Percentiles rank a stretch among this genome's conserved stretches.
Evolutionary conservation across 495 filamentous ascomycete species (phyloP).

Genomic region (Hypoxylon perforatum): DNA sequence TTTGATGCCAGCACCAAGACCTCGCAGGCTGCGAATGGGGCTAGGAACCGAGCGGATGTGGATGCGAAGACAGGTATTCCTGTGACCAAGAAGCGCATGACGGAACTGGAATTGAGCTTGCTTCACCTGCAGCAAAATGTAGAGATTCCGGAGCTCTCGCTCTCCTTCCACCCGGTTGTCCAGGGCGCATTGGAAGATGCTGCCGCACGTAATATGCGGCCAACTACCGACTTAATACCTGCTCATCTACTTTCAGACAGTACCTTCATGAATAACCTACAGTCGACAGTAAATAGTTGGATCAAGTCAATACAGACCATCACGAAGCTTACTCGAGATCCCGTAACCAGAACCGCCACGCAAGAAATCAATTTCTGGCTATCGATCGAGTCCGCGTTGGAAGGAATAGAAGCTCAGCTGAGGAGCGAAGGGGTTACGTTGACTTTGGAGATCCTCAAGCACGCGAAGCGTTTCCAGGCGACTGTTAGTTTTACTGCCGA

Average conservation of each 20-base stretch:
- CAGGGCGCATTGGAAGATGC: conserved; percentile 85
- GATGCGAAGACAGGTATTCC: conserved; percentile 94
- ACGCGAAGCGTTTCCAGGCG: conserved; percentile 96
- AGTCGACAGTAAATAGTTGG: conserved; percentile 94
- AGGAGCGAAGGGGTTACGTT: conserved; percentile 88
- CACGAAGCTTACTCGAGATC: conserved; percentile 91
- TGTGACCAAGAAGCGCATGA: conserved; percentile 94
- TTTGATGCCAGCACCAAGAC: conserved; percentile 93
- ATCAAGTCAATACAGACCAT: conserved; percentile 98
- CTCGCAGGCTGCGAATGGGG: conserved; percentile 73
- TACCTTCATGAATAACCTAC: conserved; percentile 90
- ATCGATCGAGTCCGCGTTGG: conserved; percentile 90
- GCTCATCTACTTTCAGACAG: conserved; percentile 78
- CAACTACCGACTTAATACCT: conserved; percentile 81
- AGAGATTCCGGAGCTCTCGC: conserved; percentile 89
- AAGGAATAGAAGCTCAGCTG: conserved; percentile 88
- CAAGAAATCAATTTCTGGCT: conserved; percentile 99
- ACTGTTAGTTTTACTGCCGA: conserved; percentile 96
- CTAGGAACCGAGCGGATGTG: conserved; percentile 77
- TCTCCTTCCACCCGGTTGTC: conserved; percentile 87
- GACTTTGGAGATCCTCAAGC: conserved; percentile 91
- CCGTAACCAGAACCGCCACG: conserved; percentile 85
- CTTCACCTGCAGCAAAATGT: conserved; percentile 95
- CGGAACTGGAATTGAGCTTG: conserved; percentile 89
- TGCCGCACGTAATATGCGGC: conserved; percentile 67